These are phyloP conservation scores for Theileria sp. DNA, from an alignment of 169 alveolate species.

Conservation along the genomic window DNA sequence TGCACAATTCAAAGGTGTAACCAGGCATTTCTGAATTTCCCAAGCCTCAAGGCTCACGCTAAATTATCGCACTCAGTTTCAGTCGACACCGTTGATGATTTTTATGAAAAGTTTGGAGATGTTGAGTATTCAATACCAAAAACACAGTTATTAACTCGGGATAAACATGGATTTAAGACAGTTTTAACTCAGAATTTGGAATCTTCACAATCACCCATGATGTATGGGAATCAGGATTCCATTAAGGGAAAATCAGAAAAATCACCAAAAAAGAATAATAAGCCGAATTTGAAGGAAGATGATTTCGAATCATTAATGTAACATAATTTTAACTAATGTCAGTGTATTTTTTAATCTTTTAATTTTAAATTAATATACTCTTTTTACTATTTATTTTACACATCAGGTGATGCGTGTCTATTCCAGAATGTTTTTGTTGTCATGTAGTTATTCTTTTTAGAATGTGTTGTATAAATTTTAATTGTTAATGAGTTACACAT, in stretches of 20 bases:
- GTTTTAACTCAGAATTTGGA: neutral
- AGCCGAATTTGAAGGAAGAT: neutral
- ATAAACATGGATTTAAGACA: neutral
- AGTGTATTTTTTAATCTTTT: neutral
- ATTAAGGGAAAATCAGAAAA: neutral
- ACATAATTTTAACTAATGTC: neutral
- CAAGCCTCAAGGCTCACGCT: conserved; percentile 53
- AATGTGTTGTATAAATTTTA: neutral
- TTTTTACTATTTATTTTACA: neutral
- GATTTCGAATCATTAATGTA: conserved; percentile 1
- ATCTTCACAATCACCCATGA: neutral
- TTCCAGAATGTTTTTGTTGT: neutral
- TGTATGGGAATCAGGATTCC: neutral
- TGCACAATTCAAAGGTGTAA: conserved; percentile 50
- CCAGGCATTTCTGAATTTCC: conserved; percentile 49
- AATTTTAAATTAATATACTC: neutral
- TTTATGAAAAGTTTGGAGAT: conserved; percentile 42
- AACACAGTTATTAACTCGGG: conserved; percentile 13
- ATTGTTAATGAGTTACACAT: neutral
- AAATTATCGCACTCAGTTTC: conserved; percentile 22
- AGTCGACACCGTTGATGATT: conserved; percentile 27
- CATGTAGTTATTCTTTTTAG: neutral
- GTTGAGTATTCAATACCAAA: conserved; percentile 9
- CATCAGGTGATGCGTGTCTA: neutral
- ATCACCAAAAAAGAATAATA: neutral